Evolutionary conservation across 345 rosid genomes (phyloP).

Genomic region (Brassica juncea): DNA sequence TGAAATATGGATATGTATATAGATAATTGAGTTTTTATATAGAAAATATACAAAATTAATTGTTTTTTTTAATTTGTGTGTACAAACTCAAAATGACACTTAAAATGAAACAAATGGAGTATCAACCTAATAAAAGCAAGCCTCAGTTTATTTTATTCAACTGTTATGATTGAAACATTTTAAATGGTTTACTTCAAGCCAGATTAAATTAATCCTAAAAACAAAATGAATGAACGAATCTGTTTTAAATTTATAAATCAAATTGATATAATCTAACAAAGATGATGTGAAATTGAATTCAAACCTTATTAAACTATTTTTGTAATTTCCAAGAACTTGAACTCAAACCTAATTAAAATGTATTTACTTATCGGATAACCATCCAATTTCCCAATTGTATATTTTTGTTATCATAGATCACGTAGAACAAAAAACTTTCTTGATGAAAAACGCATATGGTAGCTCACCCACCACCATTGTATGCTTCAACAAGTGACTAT

Average conservation of each 20-base stretch:
- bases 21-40: no score
- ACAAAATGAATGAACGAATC: not conserved
- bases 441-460: conserved; percentile 7
- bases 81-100: no score
- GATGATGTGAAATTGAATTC: not conserved
- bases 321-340: no score
- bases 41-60: no score
- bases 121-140: not conserved
- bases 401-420: not conserved
- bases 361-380: not conserved
- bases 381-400: not conserved
- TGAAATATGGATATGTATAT: no score
- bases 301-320: not conserved
- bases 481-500: conserved; percentile 36
- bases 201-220: not conserved
- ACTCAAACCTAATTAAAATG: not conserved
- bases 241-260: not conserved
- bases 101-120: no score
- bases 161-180: not conserved
- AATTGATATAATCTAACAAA: not conserved
- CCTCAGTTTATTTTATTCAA: not conserved
- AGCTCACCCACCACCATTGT: conserved; percentile 34
- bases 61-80: no score
- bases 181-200: not conserved
- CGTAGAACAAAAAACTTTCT: not conserved